Evolutionary conservation across 495 filamentous ascomycete genomes (phyloP).

Genomic region (Xylaria intraflava): DNA sequence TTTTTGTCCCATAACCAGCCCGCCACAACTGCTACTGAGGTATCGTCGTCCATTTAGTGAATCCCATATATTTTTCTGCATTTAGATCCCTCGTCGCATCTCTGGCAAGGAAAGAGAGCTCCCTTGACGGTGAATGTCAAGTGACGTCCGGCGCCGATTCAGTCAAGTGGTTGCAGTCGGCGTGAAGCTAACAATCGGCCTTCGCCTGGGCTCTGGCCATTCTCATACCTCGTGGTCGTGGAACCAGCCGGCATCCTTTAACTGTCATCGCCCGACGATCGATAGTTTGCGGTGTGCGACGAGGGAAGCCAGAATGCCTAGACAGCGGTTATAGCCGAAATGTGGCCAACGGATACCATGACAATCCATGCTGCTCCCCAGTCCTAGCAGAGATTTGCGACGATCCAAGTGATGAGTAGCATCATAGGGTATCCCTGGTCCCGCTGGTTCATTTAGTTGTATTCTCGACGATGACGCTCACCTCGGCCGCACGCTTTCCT

Average conservation of each 20-base stretch:
- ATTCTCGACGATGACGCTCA: too few species aligned
- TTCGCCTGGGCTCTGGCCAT: too few species aligned
- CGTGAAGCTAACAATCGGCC: neutral
- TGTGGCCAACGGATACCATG: slow-evolving; percentile 7
- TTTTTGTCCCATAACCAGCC: neutral
- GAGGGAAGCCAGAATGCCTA: neutral
- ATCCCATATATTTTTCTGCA: neutral
- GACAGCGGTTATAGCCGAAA: neutral
- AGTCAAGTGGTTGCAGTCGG: neutral
- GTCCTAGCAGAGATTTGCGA: too few species aligned
- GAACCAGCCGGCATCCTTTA: neutral
- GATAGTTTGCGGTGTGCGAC: neutral
- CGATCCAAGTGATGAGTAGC: too few species aligned
- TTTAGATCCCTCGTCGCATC: neutral
- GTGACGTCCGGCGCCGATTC: neutral
- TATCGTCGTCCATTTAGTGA: neutral
- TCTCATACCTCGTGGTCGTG: neutral
- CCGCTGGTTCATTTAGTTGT: too few species aligned
- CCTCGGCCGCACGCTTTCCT: too few species aligned
- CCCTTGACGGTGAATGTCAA: neutral
- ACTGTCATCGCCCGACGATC: neutral
- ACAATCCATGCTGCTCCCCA: neutral
- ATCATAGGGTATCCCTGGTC: too few species aligned
- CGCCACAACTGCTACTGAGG: neutral
- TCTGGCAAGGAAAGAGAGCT: neutral